A percentile compares a stretch with the other conserved stretches of the same genome.
These are phyloP conservation scores for Penicillium nordicum DNA, from an alignment of 2,329 filamentous ascomycete genomes.

Conservation along the genomic window DNA sequence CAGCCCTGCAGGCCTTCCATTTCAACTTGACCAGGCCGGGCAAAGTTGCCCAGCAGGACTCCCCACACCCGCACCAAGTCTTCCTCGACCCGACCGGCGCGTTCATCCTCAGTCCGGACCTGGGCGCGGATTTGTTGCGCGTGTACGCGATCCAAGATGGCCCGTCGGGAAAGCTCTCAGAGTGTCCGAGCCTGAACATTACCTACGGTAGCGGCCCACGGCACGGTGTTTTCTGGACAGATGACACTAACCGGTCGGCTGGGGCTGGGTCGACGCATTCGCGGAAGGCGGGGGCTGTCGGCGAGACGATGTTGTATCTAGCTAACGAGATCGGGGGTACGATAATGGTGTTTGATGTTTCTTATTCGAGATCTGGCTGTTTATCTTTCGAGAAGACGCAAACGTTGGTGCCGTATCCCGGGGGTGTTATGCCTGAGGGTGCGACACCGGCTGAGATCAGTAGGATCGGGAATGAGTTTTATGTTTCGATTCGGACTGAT, in stretches of 20 bases:
- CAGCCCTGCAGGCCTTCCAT: conserved; percentile 39
- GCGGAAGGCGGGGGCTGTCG: conserved; percentile 14
- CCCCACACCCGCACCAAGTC: conserved; percentile 63
- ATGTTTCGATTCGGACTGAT: conserved; percentile 35
- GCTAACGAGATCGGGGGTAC: conserved; percentile 58
- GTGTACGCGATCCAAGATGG: conserved; percentile 53
- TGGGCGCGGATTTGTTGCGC: conserved; percentile 62
- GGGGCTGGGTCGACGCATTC: conserved; percentile 4
- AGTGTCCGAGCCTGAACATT: conserved; percentile 44
- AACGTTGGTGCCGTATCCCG: conserved; percentile 27
- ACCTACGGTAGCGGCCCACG: conserved; percentile 60
- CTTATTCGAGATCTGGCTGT: conserved; percentile 29
- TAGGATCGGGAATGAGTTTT: conserved; percentile 21
- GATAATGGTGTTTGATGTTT: conserved; percentile 46
- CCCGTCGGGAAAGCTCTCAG: conserved; percentile 42
- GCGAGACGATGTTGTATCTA: conserved; percentile 39
- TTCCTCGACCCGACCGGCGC: conserved; percentile 61
- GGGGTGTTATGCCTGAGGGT: conserved; percentile 23
- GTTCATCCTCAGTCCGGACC: conserved; percentile 64
- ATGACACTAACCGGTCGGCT: neutral
- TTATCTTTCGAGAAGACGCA: conserved; percentile 25
- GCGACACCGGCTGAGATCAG: conserved; percentile 30
- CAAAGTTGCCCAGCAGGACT: conserved; percentile 50
- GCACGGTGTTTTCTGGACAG: conserved; percentile 58
- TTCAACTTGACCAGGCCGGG: conserved; percentile 40